Base-by-base conservation (phyloP, 306 rosid genomes). In the Dalbergia cultrata region DNA sequence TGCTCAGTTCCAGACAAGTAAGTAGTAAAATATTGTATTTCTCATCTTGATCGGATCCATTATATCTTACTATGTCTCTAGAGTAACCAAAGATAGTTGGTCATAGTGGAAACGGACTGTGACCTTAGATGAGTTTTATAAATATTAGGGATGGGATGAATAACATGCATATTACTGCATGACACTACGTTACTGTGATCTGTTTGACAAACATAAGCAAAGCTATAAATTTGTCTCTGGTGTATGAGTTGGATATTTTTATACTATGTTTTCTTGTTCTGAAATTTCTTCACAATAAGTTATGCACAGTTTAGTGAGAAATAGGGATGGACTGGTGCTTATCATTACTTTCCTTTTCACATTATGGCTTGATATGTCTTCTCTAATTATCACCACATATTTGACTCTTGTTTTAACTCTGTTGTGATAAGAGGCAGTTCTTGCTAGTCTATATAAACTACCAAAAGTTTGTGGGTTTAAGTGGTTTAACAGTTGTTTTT, bases 1-100 rank as follows among this genome's bases (percentile, higher is more conserved):
- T 72, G 99, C 99, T 80, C 99, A 91, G 67, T 93, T 95, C 77
- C 97, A 95, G 86, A 95, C 99, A 81, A 95, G 99, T 95, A 92
- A 93, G 98, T 83, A 53, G 57, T 63, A 58, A 56, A 39, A 52
- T 33, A 62, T 81, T 31, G 58, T 56, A 47, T 77, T 80, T 83
- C 44, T 77, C 76, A 45, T 72, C 82, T 65, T 64, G 33, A 59
- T 34, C 52, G 49, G 45, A 66, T 82, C 78, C 59, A 52, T 67
- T 52, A 13, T 63, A 41, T 77, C 64, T 16, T 77, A 52, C 43
- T 13, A 54, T 82, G 82, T 62, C 81, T 77, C 26, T 39, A 5
- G 75, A 9, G 67, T 33, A 61, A 54, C 73, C 21, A 70, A 61
- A 64, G 67, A 70, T 34, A 18, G 41, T 37, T 37, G 7, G 1